Evolutionary conservation across 75 land plant genomes (phyloP).

Genomic region (Pinus tabuliformis): DNA sequence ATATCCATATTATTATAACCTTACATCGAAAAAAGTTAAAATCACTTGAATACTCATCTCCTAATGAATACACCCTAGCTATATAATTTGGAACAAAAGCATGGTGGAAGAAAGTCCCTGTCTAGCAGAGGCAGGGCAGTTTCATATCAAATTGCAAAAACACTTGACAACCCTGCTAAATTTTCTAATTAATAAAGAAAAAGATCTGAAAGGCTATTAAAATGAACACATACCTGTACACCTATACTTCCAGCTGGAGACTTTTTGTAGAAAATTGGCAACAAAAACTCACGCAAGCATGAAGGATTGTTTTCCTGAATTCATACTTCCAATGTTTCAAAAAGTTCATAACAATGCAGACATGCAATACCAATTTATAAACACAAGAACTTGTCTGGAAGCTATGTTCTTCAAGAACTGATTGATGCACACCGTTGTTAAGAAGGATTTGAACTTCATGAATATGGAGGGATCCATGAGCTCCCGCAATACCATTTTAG

Average conservation of each 20-base stretch:
- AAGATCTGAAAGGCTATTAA: not conserved
- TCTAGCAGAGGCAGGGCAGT: not conserved
- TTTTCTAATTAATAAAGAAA: not conserved
- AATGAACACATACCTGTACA: constrained; percentile 50
- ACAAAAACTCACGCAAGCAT: constrained; percentile 81
- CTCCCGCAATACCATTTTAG: constrained; percentile 82
- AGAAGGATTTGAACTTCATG: constrained; percentile 60
- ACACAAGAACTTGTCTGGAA: not conserved
- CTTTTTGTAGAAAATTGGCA: constrained; percentile 39
- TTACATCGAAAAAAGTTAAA: not conserved
- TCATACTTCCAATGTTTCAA: not conserved
- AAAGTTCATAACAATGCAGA: not conserved
- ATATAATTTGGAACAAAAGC: not conserved
- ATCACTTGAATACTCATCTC: not conserved
- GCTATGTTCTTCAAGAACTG: not conserved
- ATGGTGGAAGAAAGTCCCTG: not conserved
- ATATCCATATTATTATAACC: not conserved
- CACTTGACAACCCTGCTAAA: not conserved
- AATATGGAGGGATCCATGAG: constrained; percentile 84
- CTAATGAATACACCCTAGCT: not conserved
- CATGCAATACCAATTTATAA: not conserved
- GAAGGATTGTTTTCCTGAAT: constrained; percentile 90
- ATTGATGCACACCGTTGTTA: constrained; percentile 45
- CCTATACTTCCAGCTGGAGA: constrained; percentile 67
- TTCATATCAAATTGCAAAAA: not conserved